Conservation (phyloP, 768 basidiomycete genomes). For the Epithele typhae region DNA sequence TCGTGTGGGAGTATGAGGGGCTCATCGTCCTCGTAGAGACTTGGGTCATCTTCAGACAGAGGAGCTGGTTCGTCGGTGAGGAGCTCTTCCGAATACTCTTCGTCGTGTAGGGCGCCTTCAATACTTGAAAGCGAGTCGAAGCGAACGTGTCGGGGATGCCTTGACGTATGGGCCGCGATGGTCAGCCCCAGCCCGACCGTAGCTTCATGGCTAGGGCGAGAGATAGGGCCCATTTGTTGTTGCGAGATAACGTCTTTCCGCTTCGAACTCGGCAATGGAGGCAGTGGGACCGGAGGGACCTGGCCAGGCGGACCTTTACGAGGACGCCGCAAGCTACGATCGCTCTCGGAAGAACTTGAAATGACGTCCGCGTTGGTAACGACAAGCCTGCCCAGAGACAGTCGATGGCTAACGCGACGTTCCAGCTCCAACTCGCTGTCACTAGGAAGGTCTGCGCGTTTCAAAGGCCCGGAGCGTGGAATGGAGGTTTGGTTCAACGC, state of each 20-base stretch:
- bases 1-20: not conserved
- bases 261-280: not conserved
- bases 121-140: too few species aligned
- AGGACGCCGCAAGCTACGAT: conserved; percentile 3
- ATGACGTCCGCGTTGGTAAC: conserved; percentile 22
- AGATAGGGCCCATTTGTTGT: not conserved
- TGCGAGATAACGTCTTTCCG: not conserved
- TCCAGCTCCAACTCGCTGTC: conserved; percentile 24
- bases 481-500: conserved; percentile 1
- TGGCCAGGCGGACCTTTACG: not conserved
- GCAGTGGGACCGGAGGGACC: not conserved
- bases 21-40: conserved; percentile 4
- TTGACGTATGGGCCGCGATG: not conserved
- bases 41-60: conserved; percentile 8
- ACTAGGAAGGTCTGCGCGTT: not conserved
- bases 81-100: too few species aligned
- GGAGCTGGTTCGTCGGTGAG: conserved; percentile 3
- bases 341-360: conserved; percentile 23
- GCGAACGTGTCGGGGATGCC: too few species aligned
- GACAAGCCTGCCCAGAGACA: conserved; percentile 16
- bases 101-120: too few species aligned
- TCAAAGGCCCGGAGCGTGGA: not conserved
- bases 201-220: not conserved
- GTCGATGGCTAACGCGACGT: conserved; percentile 8
- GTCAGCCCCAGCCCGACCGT: conserved; percentile 9